These are phyloP conservation scores for Apiotrichum siamense DNA, from an alignment of 1,284 basidiomycete genomes.

Conservation along the genomic window DNA sequence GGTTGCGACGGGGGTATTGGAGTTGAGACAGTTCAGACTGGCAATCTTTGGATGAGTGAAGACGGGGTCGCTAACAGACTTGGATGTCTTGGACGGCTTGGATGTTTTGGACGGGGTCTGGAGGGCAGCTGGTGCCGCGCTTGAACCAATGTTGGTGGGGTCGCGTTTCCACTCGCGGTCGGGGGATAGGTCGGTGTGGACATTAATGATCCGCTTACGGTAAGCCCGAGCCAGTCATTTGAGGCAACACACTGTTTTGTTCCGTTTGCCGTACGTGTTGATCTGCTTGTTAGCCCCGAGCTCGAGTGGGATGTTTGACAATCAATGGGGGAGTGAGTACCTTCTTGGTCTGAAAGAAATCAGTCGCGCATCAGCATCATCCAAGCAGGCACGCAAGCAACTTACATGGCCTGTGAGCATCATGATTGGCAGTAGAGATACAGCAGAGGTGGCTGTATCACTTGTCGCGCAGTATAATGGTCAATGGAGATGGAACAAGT, in stretches of 20 bases:
- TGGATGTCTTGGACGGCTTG: conserved; percentile 16
- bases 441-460: too few species aligned
- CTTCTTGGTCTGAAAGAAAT: conserved; percentile 40
- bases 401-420: too few species aligned
- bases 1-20: not conserved
- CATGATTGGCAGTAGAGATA: too few species aligned
- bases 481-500: not conserved
- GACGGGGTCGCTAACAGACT: not conserved
- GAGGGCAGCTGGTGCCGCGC: too few species aligned
- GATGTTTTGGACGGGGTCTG: conserved; percentile 3
- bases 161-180: not conserved
- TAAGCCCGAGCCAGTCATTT: not conserved
- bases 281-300: conserved; percentile 28
- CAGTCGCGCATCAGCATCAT: conserved; percentile 27
- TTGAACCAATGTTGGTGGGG: not conserved
- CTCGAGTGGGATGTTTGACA: not conserved
- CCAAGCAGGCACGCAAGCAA: too few species aligned
- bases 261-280: conserved; percentile 42
- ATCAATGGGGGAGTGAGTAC: conserved; percentile 8
- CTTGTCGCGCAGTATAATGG: too few species aligned
- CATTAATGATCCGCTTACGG: conserved; percentile 34
- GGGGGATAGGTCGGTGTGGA: conserved; percentile 28
- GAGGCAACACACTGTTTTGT: not conserved
- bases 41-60: too few species aligned
- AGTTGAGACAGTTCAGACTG: not conserved